Evolutionary conservation across 2,329 filamentous ascomycete genomes (phyloP).

Genomic region (Talaromyces sp.): DNA sequence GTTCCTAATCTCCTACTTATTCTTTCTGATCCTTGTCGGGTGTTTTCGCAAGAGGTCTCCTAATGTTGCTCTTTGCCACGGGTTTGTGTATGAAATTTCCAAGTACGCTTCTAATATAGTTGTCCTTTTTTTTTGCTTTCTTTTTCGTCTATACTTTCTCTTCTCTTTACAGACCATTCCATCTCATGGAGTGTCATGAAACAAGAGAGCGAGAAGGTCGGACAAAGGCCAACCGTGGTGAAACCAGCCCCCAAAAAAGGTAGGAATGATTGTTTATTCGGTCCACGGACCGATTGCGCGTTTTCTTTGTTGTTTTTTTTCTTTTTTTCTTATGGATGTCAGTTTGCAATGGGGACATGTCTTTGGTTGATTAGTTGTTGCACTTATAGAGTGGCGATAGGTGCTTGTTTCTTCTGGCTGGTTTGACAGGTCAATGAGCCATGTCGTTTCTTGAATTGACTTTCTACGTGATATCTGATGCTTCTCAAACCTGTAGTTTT

Average conservation of each 20-base stretch:
- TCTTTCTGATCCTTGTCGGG: slow-evolving; percentile 9
- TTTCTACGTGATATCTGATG: neutral
- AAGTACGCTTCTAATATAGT: slow-evolving; percentile 29
- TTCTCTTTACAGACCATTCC: neutral
- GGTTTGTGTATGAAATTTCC: slow-evolving; percentile 24
- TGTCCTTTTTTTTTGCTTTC: slow-evolving; percentile 5
- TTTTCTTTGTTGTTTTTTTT: neutral
- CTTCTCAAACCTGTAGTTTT: neutral
- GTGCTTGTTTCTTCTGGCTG: neutral
- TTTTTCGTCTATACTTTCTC: slow-evolving; percentile 6
- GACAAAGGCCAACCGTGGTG: slow-evolving; percentile 4
- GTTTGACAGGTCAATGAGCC: slow-evolving; percentile 9
- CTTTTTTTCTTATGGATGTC: neutral
- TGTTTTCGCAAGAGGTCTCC: slow-evolving; percentile 15
- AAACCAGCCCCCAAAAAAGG: neutral
- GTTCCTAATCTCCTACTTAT: slow-evolving; percentile 15
- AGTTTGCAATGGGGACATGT: neutral
- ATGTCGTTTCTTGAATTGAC: slow-evolving; percentile 3
- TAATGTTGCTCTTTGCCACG: slow-evolving; percentile 23
- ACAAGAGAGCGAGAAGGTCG: slow-evolving; percentile 9
- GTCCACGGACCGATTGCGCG: neutral
- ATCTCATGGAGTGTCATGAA: slow-evolving; percentile 1
- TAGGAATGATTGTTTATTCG: neutral
- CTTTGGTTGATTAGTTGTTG: neutral
- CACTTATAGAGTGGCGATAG: neutral